Evolutionary conservation across 805 yeast genomes (phyloP), one percentile per base, ranked within the genome.

Genomic region (Wickerhamiella kazuoi): DNA sequence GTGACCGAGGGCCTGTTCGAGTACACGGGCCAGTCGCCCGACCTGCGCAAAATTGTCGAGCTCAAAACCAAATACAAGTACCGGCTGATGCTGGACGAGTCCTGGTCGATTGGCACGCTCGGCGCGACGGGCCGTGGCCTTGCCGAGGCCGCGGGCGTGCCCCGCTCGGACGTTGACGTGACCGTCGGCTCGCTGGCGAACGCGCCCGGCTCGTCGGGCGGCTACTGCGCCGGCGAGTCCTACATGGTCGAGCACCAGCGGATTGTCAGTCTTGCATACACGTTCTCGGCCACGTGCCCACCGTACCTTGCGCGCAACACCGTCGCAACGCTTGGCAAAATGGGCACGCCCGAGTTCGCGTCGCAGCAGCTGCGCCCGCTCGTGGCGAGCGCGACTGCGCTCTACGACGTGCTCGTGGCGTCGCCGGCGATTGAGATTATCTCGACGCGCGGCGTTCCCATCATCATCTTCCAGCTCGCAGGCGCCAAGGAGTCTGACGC

Each of bases 241-340:
- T 77, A 77, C 40, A 82, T 90, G 83, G 73, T 84, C 26, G 76
- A 76, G 49, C 94, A 87, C 62, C 98, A 90, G 66, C 74, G 94
- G 56, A 78, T 90, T 51, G 79, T 83, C 19, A 81, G 94, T 13
- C 67, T 68, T 47, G 95, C 94, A 2, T 90, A 83, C 55, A 90
- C 90, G 44, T 90, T 82, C 57, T 79, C 93, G 51, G 98, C 98
- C 6, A 72, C 95, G 1, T 70, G 87, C 55, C 97, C 98, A 11
- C 93, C 96, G 19, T 87, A 79, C 59, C 71, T 83, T 33, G 93
- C 94, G 5, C 48, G 46, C 14, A 45, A 44, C 37, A 46, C 62
- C 13, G 31, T 51, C 6, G 44, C 35, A 8, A 47, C 50, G 17
- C 40, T 51, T 19, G 42, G 46, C 31, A 24, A 39, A 29, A 41